These are phyloP conservation scores for Phoma herbarum DNA, from an alignment of 2,329 filamentous ascomycete species.

Conservation along the genomic window DNA sequence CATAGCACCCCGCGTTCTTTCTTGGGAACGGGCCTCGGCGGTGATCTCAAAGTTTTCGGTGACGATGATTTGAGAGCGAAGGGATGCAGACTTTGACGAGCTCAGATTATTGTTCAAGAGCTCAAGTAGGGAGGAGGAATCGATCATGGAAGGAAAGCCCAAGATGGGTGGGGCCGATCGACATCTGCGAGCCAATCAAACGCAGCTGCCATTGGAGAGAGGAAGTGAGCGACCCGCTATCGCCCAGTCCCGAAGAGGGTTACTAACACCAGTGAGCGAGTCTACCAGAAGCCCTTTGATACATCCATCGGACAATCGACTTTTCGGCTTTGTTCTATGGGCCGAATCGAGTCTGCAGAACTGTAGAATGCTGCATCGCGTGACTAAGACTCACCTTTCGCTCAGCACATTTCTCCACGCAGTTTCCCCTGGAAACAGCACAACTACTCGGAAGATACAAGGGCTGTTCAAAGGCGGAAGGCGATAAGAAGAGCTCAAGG, in stretches of 20 bases:
- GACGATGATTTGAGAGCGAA: background rate
- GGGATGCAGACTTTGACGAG: background rate
- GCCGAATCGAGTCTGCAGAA: background rate
- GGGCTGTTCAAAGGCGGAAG: background rate
- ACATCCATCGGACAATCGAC: background rate
- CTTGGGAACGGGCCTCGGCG: background rate
- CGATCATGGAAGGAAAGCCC: background rate
- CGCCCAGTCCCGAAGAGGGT: background rate
- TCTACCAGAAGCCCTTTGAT: background rate
- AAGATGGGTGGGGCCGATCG: background rate
- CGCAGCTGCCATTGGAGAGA: background rate
- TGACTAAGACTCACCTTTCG: background rate
- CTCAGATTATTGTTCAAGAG: background rate
- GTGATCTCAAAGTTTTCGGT: background rate
- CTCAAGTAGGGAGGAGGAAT: background rate
- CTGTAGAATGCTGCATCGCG: background rate
- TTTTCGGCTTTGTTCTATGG: background rate
- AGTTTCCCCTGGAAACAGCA: background rate
- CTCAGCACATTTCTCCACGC: background rate
- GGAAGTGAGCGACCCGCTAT: background rate
- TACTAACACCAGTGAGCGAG: background rate
- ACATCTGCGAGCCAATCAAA: background rate
- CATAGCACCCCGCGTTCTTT: slow-evolving; percentile 4
- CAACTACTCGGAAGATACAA: background rate
- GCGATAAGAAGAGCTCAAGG: background rate